Percentiles rank a stretch among this genome's conserved stretches.
Evolutionary conservation across 202 grass and related monocot genomes (phyloP).

Genomic region (Carex arenaria): DNA sequence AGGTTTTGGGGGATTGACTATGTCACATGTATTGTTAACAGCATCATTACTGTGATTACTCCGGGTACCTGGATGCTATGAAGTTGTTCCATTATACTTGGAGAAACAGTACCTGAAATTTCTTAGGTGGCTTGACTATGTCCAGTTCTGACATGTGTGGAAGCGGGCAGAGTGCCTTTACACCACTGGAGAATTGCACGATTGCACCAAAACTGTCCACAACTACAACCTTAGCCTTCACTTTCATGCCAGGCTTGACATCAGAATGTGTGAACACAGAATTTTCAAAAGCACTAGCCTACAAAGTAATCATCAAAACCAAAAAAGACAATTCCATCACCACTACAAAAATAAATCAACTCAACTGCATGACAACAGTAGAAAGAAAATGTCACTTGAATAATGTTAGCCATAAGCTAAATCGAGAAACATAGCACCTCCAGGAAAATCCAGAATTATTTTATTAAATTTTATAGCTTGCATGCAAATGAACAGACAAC

Average conservation of each 20-base stretch:
- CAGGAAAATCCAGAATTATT: constrained; percentile 1
- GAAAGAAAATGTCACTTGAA: constrained; percentile 18
- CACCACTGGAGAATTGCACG: constrained; percentile 84
- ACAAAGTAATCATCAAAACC: constrained; percentile 13
- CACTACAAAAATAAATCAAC: not conserved
- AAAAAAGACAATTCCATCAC: not conserved
- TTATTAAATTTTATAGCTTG: not conserved
- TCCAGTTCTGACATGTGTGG: constrained; percentile 93
- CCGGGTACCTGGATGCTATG: not conserved
- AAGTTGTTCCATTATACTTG: not conserved
- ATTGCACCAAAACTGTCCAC: constrained; percentile 70
- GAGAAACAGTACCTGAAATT: constrained; percentile 69
- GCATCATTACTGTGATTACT: not conserved
- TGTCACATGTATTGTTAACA: not conserved
- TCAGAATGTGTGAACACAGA: constrained; percentile 98
- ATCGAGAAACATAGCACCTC: not conserved
- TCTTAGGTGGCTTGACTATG: constrained; percentile 74
- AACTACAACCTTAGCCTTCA: constrained; percentile 72
- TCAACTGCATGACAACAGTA: constrained; percentile 1
- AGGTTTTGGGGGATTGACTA: not conserved
- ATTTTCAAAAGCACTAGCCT: constrained; percentile 97
- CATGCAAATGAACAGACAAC: not conserved
- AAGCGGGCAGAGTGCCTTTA: constrained; percentile 93
- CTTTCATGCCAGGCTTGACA: constrained; percentile 94
- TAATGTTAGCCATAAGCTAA: not conserved